These are phyloP conservation scores for Globisporangium echinulatum DNA, from an alignment of 352 stramenopile genomes.

Conservation along the genomic window DNA sequence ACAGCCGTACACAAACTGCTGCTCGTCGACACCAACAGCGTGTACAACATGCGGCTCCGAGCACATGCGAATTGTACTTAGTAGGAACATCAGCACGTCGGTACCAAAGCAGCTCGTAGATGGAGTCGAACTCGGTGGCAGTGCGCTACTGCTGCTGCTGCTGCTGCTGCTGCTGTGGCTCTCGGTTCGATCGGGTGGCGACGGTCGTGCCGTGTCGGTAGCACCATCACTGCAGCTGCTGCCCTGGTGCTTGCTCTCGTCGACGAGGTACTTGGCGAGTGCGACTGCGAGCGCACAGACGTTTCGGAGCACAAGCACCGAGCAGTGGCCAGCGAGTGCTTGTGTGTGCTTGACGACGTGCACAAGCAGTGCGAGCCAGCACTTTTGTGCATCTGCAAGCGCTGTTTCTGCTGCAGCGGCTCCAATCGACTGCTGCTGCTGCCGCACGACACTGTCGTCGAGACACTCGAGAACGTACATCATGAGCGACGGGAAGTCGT, in stretches of 20 bases:
- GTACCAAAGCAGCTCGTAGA: slow-evolving; percentile 38
- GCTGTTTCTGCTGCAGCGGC: neutral
- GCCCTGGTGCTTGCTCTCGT: slow-evolving; percentile 43
- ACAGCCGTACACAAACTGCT: slow-evolving; percentile 68
- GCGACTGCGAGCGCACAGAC: slow-evolving; percentile 43
- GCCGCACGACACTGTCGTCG: slow-evolving; percentile 20
- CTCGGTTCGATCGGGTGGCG: slow-evolving; percentile 4
- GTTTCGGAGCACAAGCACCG: slow-evolving; percentile 50
- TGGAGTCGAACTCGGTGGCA: too few relatives aligned
- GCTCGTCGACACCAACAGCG: slow-evolving; percentile 39
- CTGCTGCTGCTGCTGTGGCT: neutral
- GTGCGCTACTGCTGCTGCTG: neutral
- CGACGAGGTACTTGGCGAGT: slow-evolving; percentile 43
- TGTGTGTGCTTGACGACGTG: slow-evolving; percentile 41
- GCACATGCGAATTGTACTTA: slow-evolving; percentile 37
- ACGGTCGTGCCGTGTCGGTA: neutral
- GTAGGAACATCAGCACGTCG: slow-evolving; percentile 42
- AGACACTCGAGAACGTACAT: slow-evolving; percentile 58
- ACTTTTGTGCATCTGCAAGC: slow-evolving; percentile 33
- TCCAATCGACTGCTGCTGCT: neutral
- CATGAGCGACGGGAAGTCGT: slow-evolving; percentile 57
- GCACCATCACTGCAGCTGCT: neutral
- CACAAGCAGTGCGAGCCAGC: slow-evolving; percentile 57
- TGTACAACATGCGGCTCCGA: slow-evolving; percentile 25
- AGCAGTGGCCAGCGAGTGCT: slow-evolving; percentile 33